Evolutionary conservation across 2,329 filamentous ascomycete genomes (phyloP), one percentile per base, ranked within the genome.

Genomic region (Claviceps humidiphila): DNA sequence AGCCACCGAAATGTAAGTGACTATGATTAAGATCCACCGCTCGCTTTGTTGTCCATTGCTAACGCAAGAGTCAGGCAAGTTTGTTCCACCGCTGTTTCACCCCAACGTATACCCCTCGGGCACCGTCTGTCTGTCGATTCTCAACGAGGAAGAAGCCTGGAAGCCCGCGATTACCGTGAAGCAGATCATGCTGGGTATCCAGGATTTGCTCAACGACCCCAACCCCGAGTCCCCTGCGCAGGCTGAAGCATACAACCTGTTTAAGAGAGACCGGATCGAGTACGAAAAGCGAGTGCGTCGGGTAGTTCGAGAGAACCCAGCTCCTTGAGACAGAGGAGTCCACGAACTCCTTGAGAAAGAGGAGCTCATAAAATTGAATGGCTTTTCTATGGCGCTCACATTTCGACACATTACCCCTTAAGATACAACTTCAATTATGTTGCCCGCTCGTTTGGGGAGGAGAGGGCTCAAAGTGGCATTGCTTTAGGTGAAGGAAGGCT

Each of bases 61-160:
- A 17, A 49, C 37, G n/a, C 30, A 37, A 30, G 43, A 9, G 22
- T 11, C 39, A 95, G 90, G 90, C 82, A 96, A 95, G 78, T 98
- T 98, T 65, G 81, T 85, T 0, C 93, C 93, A 13, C 91, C 93
- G 22, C 81, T 98, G 42, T 98, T 98, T 74, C 93, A 98, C 65
- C 93, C 93, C 0, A 98, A 98, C 68, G 93, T 98, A 59, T 98
- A 98, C 67, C 93, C 93, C 0, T 97, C 91, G 0, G 94, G 93
- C 59, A 98, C 93, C 47, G 93, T 98, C 56, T 98, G 93, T 66
- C 78, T 98, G 22, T 95, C 89, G 30, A 98, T 98, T 59, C 73
- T 98, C 58, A 98, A 97, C 71, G 94, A 98, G 68, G 93, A 98
- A 62, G 93, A 98, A 67, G 90, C 87, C 6, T 98, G 94, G 93